Evolutionary conservation across 1,284 basidiomycete genomes (phyloP), one percentile per base, ranked within the genome.

Genomic region (Moesziomyces globuligerus): DNA sequence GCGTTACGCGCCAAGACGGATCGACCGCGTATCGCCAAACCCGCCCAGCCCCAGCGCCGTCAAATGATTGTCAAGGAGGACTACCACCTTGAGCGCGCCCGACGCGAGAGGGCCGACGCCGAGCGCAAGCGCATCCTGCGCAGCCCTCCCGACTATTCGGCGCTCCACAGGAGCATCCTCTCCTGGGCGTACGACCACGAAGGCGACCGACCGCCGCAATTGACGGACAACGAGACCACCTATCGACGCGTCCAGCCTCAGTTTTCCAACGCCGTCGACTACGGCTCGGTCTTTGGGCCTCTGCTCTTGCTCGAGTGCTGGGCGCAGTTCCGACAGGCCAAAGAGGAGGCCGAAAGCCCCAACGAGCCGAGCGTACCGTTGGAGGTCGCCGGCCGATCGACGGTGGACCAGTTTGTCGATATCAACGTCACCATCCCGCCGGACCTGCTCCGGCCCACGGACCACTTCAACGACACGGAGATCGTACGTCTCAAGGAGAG

Each of bases 251-350:
- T 78, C 4, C 90, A 91, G 0, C 87, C 88, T 46, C 84, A 83
- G 7, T 98, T 97, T 80, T 75, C 76, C 3, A 86, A 87, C 57
- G 87, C 89, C 49, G 81, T 85, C 5, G 87, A 93, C 28, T 98
- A 96, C 83, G 86, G 88, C 38, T 84, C 85, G 24, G 85, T 90
- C 24, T 93, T 96, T 78, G 89, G 93, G 72, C 93, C 96, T 1
- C 86, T 98, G n/a, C 85, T 98, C 23, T 84, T 94, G 28, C 86
- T 92, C 60, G 96, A 98, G 83, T 90, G 91, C 67, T 98, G 96
- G 94, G 89, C 91, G 26, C 93, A 97, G 78, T 87, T 98, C 54
- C 79, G 85, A 32, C 87, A 92, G 79, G 88, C 92, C 26, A 90
- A 78, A 48, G 82, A 92, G 75, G 89, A 91, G 55, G 87, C 89